Base-by-base conservation (phyloP, 1,284 basidiomycete genomes). In the Phaffia rhodozyma region DNA sequence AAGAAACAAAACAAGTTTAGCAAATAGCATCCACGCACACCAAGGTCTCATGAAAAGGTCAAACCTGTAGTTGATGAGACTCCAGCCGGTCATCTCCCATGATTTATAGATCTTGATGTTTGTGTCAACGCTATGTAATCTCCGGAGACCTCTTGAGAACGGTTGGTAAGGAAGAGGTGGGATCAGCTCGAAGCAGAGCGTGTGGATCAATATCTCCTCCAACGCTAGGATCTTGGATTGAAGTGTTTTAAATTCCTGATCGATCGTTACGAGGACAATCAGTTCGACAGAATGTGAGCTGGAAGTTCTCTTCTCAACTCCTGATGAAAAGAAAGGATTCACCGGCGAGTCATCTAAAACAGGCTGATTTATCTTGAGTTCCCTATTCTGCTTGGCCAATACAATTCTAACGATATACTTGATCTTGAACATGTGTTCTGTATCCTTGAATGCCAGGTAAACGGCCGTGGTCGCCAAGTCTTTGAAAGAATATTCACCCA, bases 371-470 rank as follows among this genome's bases (percentile, higher is more conserved):
- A 43, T 43, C 13, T 43, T 43, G 47, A 59, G 5, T 5, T 61
- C 52, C 51, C 50, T 29, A 7, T 32, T 20, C 34, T 29, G 29
- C 34, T 57, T 62, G 11, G 9, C 3, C n/a, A 62, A 4, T 25
- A 29, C 34, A 2, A 49, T 13, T 5, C 4, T 53, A 16, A 69
- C 66, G 58, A 73, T 58, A n/a, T 53, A 48, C 16, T 69, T 68
- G 30, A 71, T 64, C 30, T 67, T 63, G 7, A 60, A 48, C 0
- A 68, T 66, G 2, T 64, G 62, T 47, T 73, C 72, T 60, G 71
- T 71, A 9, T 70, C 69, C 61, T 73, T 73, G 52, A 63, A 64
- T 2, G 71, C 71, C 61, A 73, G 69, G 66, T 71, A 73, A 38
- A 70, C 53, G 50, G 69, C 69, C 1, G 70, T 69, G 5, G 67